Base-by-base conservation (phyloP, 202 grass and related monocot genomes). In the Brachypodium distachyon region DNA sequence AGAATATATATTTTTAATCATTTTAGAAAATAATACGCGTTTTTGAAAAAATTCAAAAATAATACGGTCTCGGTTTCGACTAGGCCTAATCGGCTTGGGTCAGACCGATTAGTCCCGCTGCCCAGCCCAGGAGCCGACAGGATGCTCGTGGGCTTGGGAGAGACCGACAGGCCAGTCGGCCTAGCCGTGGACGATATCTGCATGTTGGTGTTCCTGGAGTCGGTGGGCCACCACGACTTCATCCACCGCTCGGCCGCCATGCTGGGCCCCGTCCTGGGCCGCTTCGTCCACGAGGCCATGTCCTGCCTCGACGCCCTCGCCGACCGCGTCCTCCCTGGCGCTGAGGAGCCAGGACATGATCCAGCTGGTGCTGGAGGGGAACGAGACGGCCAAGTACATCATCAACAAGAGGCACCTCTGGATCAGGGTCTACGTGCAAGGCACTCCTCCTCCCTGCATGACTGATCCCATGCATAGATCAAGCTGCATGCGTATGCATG, bases 381-480 rank as follows among this genome's bases (percentile, higher is more conserved):
- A 79, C 63, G 78, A 29, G 69, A 87, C 74, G 18, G 85, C 84
- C 18, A 93, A 90, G 82, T 93, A 83, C 37, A 18, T 88, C 4
- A 90, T 93, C 62, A 90, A 90, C n/a, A 84, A 78, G 25, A 90
- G 49, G 78, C 91, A 90, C 65, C 84, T 93, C 31, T 93, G 91
- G 91, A 85, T 87, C 33, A 87, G 91, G 74, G 67, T 90, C 16
- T 93, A 87, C 55, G 48, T 91, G 22, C 88, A 39, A 83, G 43
- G 28, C 12, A 27, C 10, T 1, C 1, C 7, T 33, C 14, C 29
- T 12, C 12, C 23, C 31, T 74, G 52, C 53, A 51, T 26, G 33
- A 40, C 14, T 12, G 36, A 65, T n/a, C n/a, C n/a, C n/a, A n/a
- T n/a, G n/a, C n/a, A n/a, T n/a, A n/a, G n/a, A n/a, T 39, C 23